A percentile compares a stretch with the other conserved stretches of the same genome.
These are phyloP conservation scores for Yamadazyma sp. DNA, from an alignment of 1,139 yeast species.

Conservation along the genomic window DNA sequence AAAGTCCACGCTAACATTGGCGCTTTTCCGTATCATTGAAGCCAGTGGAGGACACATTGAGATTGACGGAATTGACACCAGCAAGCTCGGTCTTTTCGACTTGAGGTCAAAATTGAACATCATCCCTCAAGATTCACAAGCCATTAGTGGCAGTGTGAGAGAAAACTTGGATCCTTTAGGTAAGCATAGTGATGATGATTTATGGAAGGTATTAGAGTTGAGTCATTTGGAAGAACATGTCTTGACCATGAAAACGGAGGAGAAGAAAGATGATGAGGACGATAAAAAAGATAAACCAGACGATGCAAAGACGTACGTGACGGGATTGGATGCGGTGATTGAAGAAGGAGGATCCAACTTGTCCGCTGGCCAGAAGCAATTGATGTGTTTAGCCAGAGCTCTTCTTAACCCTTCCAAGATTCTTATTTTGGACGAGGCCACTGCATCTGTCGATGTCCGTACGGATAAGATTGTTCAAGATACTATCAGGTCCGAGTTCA, in stretches of 20 bases:
- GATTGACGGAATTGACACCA: conserved; percentile 33
- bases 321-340: conserved; percentile 16
- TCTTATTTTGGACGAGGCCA: conserved; percentile 38
- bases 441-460: conserved; percentile 39
- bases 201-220: conserved; percentile 35
- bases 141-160: conserved; percentile 35
- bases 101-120: conserved; percentile 34
- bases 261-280: conserved; percentile 21
- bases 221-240: conserved; percentile 37
- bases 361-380: conserved; percentile 39
- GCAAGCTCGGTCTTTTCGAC: conserved; percentile 33
- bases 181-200: conserved; percentile 26
- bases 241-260: conserved; percentile 31
- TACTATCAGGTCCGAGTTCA: conserved; percentile 32
- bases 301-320: conserved; percentile 2
- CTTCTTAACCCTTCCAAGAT: conserved; percentile 32
- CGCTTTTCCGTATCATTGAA: conserved; percentile 39
- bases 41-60: conserved; percentile 32
- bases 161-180: conserved; percentile 38
- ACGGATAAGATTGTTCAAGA: conserved; percentile 38
- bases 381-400: conserved; percentile 38
- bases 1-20: conserved; percentile 38
- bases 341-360: conserved; percentile 37
- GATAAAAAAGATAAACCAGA: conserved; percentile 13
- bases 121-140: conserved; percentile 41